phyloP scores from a whole-genome alignment of 1,284 basidiomycete genomes.

The Cryptococcus sp. region DNA sequence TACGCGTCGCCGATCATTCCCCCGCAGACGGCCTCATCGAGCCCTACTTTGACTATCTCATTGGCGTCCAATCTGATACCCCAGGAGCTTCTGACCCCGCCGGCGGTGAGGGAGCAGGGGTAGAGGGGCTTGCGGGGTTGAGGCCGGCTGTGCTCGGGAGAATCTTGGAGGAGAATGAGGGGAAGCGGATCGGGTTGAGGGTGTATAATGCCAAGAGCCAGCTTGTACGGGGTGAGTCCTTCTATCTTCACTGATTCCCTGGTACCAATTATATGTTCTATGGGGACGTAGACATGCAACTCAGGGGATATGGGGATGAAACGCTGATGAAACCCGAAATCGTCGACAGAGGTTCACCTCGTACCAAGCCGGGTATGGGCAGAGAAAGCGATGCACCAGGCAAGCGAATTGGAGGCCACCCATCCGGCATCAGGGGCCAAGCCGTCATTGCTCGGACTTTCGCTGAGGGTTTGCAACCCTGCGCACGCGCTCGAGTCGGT shows the following conservation, averaged over 20 bases:
- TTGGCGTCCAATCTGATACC: slow-evolving; percentile 69
- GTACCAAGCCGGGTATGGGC: slow-evolving; percentile 79
- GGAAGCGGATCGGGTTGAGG: slow-evolving; percentile 67
- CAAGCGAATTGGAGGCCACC: slow-evolving; percentile 49
- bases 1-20: slow-evolving; percentile 80
- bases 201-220: slow-evolving; percentile 91
- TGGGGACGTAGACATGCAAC: too few relatives aligned
- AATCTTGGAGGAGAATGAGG: slow-evolving; percentile 84
- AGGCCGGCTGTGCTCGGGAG: slow-evolving; percentile 65
- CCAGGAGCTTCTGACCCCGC: background rate
- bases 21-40: slow-evolving; percentile 85
- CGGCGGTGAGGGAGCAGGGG: background rate
- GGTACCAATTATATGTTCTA: too few relatives aligned
- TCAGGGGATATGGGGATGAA: too few relatives aligned
- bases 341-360: slow-evolving; percentile 68
- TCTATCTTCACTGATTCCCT: background rate
- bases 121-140: slow-evolving; percentile 9
- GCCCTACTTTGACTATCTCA: slow-evolving; percentile 94
- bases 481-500: slow-evolving; percentile 84
- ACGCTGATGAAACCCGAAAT: background rate
- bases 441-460: slow-evolving; percentile 80
- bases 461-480: slow-evolving; percentile 85
- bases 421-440: slow-evolving; percentile 54
- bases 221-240: slow-evolving; percentile 68
- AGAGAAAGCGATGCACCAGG: slow-evolving; percentile 16